Evolutionary conservation across 129 eudicot species (phyloP).

Genomic region (Dittrichia graveolens): DNA sequence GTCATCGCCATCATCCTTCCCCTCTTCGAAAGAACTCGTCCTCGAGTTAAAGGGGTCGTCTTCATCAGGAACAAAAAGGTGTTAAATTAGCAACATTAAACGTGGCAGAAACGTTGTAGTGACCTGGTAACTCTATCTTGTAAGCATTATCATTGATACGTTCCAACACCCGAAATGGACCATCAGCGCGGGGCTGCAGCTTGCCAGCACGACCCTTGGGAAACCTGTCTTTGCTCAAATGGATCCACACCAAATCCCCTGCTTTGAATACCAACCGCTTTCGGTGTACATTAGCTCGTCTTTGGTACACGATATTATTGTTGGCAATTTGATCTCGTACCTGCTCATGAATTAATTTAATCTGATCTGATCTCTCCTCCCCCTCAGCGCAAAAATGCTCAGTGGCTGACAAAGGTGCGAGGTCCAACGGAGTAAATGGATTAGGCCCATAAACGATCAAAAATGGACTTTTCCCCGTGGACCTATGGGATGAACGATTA

Average conservation of each 20-base stretch:
- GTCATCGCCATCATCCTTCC: background rate
- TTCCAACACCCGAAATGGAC: too few species aligned
- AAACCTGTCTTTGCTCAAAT: too few species aligned
- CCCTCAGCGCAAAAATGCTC: background rate
- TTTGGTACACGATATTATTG: background rate
- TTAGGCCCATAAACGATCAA: background rate
- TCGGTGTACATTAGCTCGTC: background rate
- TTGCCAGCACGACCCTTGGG: too few species aligned
- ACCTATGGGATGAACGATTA: background rate
- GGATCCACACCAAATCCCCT: background rate
- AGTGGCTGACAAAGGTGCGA: background rate
- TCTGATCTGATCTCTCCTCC: background rate
- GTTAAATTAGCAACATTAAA: too few species aligned
- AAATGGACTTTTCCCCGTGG: background rate
- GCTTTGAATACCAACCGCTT: background rate
- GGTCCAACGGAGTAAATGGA: background rate
- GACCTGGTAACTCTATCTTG: too few species aligned
- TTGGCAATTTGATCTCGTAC: background rate
- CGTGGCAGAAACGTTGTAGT: too few species aligned
- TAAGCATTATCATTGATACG: too few species aligned
- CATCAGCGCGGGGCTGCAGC: too few species aligned
- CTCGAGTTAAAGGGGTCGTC: background rate
- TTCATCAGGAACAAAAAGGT: background rate
- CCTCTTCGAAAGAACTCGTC: constrained; percentile 1
- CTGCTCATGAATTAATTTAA: background rate